Evolutionary conservation across 306 rosid species (phyloP), one percentile per base, ranked within the genome.

Genomic region (Vicia faba): DNA sequence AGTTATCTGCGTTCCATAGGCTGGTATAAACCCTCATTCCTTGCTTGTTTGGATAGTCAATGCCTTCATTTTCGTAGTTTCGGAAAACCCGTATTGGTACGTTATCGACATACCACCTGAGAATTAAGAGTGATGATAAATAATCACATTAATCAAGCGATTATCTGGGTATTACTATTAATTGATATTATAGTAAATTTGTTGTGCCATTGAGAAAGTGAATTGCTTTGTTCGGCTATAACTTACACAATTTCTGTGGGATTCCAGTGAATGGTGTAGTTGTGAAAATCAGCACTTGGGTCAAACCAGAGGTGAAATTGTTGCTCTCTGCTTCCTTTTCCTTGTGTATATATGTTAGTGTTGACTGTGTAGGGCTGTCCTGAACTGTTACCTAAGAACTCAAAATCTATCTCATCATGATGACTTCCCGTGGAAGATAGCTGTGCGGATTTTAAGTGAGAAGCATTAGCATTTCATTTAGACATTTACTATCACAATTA

Each of bases 321-420:
- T 36, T 88, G 90, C 77, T 91, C 95, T 49, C 40, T 79, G 78
- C 57, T 78, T 72, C 95, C 95, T 54, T 60, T 78, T 59, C 96
- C 95, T 35, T 72, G 82, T 11, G 83, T 69, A 58, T 66, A 84
- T 26, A 89, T 57, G 77, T 87, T 87, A 46, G 95, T 92, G 60
- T 87, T 85, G 61, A 86, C 78, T 18, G 81, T 77, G 70, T 91
- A 88, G 49, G 97, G 95, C 23, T 89, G 86, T 70, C 96, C 95
- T 33, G 91, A 69, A 57, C 64, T 66, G 73, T 89, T 87, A 45
- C 92, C 92, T 48, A 82, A 74, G 81, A 87, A 92, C 82, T 89
- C 95, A 41, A 77, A 89, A 61, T 92, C 95, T 66, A 85, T 87
- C 84, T 92, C 95, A n/a, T 89, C 91, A 14, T 89, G 97, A 13